phyloP scores from a whole-genome alignment of 257 asterid species.

The Nicotiana benthamiana region DNA sequence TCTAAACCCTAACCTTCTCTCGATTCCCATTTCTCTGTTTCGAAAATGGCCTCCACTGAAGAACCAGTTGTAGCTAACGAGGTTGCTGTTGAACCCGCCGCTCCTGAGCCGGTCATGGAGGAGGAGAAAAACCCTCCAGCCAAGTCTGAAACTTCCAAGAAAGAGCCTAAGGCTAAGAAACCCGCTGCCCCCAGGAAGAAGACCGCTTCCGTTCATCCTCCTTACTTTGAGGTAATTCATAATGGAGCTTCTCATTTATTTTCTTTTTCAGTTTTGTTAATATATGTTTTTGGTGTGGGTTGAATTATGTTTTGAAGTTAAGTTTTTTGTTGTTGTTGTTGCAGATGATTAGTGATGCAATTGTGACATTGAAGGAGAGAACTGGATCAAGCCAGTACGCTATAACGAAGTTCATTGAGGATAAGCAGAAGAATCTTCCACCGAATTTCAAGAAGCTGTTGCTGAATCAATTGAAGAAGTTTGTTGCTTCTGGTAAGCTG shows the following conservation, averaged over 20 bases:
- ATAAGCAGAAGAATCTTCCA: slow-evolving; percentile 66
- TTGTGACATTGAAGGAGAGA: slow-evolving; percentile 54
- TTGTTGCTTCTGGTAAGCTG: slow-evolving; percentile 55
- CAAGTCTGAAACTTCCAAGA: slow-evolving; percentile 21
- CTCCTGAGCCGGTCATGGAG: slow-evolving; percentile 15
- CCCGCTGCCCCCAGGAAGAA: slow-evolving; percentile 47
- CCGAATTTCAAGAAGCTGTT: slow-evolving; percentile 61
- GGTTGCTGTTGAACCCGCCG: slow-evolving; percentile 11
- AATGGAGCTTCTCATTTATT: not conserved
- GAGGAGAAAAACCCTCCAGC: slow-evolving; percentile 10
- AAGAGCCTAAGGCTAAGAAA: slow-evolving; percentile 43
- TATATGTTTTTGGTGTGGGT: not conserved
- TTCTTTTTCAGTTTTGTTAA: not conserved
- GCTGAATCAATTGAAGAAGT: slow-evolving; percentile 57
- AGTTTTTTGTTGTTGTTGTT: not conserved
- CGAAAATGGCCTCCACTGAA: slow-evolving; percentile 36
- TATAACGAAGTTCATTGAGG: slow-evolving; percentile 59
- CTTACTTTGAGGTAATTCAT: slow-evolving; percentile 61
- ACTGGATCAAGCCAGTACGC: slow-evolving; percentile 87
- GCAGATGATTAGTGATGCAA: slow-evolving; percentile 82
- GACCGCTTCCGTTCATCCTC: slow-evolving; percentile 42
- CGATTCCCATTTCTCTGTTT: not conserved
- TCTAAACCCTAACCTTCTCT: slow-evolving; percentile 20
- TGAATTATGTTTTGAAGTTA: not conserved
- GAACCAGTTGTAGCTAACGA: slow-evolving; percentile 36